phyloP scores from a whole-genome alignment of 371 early-diverging fungal genomes.

The Apophysomyces elegans region DNA sequence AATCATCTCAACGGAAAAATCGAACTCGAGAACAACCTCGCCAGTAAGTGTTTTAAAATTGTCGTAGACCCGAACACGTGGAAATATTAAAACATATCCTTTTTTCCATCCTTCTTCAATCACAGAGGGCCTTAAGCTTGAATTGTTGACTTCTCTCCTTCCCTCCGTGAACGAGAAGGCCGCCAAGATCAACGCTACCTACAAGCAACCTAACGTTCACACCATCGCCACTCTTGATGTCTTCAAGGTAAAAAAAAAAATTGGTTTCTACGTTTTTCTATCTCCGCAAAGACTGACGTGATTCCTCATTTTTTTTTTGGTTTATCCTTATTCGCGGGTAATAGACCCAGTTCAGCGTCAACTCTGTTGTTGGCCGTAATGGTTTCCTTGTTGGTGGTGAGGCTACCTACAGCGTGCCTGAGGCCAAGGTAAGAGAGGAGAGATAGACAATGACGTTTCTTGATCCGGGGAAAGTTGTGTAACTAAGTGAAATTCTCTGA shows the following conservation, averaged over 20 bases:
- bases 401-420: conserved; percentile 88
- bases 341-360: conserved; percentile 53
- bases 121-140: conserved; percentile 55
- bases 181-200: conserved; percentile 50
- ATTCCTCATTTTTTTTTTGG: conserved; percentile 10
- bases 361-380: conserved; percentile 69
- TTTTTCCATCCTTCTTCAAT: not conserved
- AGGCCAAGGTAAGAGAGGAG: conserved; percentile 62
- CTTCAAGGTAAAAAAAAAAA: conserved; percentile 46
- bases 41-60: conserved; percentile 57
- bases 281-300: not conserved
- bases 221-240: conserved; percentile 52
- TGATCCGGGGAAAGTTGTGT: not conserved
- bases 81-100: not conserved
- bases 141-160: conserved; percentile 48
- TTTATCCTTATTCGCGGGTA: not conserved
- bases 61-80: not conserved
- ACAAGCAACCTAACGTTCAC: conserved; percentile 54
- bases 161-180: conserved; percentile 55
- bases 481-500: conserved; percentile 11
- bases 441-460: conserved; percentile 1
- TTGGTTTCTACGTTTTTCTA: conserved; percentile 2
- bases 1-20: conserved; percentile 91
- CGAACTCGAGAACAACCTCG: conserved; percentile 92
- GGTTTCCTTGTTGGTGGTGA: conserved; percentile 93